These are phyloP conservation scores for Ceratocystis variospora DNA, from an alignment of 2,329 filamentous ascomycete species.

Conservation along the genomic window DNA sequence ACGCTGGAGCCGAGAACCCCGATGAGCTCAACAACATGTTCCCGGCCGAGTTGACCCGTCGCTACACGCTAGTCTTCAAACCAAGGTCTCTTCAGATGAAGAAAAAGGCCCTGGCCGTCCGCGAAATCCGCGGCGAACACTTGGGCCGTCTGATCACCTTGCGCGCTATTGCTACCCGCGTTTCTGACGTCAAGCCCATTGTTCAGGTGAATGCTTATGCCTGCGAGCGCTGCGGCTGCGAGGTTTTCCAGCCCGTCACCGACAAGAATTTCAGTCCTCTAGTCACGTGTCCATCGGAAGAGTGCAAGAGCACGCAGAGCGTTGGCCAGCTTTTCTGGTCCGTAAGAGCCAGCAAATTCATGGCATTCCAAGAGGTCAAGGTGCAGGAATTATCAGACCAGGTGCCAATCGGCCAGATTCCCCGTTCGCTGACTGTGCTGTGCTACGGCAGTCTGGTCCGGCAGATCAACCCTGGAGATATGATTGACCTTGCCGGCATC, in stretches of 20 bases:
- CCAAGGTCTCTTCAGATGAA: conserved; percentile 62
- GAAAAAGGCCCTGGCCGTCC: conserved; percentile 64
- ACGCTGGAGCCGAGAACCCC: conserved; percentile 54
- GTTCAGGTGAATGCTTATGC: conserved; percentile 98
- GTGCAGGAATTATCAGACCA: conserved; percentile 99
- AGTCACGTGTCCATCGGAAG: conserved; percentile 72
- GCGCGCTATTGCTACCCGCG: conserved; percentile 82
- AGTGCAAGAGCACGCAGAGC: conserved; percentile 78
- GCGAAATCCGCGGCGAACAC: conserved; percentile 84
- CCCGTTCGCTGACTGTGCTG: conserved; percentile 74
- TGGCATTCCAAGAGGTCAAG: conserved; percentile 96
- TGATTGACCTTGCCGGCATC: conserved; percentile 86
- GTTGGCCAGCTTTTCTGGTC: conserved; percentile 90
- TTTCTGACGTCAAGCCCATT: conserved; percentile 93
- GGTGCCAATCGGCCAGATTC: conserved; percentile 94
- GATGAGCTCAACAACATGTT: conserved; percentile 62
- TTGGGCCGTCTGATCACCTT: conserved; percentile 88
- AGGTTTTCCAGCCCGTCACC: conserved; percentile 92
- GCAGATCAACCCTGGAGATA: conserved; percentile 82
- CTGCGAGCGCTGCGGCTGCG: conserved; percentile 88
- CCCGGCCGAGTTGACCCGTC: conserved; percentile 76
- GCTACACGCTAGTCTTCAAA: conserved; percentile 95
- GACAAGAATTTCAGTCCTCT: conserved; percentile 85
- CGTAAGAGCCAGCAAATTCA: conserved; percentile 89
- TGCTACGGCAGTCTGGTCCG: conserved; percentile 79